These are phyloP conservation scores for Panaeolus cyanescens DNA, from an alignment of 768 basidiomycete species.

Conservation along the genomic window DNA sequence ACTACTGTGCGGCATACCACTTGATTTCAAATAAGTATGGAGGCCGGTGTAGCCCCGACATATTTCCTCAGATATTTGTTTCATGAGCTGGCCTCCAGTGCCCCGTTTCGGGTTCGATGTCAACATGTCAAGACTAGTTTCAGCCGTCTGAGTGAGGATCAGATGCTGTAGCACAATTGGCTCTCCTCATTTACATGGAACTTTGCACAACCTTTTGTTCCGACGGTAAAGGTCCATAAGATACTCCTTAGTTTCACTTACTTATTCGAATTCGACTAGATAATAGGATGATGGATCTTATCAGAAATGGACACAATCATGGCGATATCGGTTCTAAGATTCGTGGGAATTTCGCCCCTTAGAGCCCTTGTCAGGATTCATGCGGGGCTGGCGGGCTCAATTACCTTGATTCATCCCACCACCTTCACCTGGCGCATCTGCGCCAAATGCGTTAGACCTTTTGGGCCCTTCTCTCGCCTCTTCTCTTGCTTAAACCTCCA, in stretches of 20 bases:
- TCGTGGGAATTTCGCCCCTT: neutral
- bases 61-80: too few species aligned
- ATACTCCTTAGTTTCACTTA: neutral
- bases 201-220: neutral
- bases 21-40: too few species aligned
- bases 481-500: neutral
- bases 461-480: neutral
- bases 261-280: neutral
- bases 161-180: too few species aligned
- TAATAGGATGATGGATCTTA: neutral
- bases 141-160: too few species aligned
- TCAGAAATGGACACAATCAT: neutral
- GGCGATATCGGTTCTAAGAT: neutral
- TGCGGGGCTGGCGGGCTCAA: neutral
- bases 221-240: too few species aligned
- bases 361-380: neutral
- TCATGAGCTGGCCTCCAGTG: too few species aligned
- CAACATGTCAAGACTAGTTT: too few species aligned
- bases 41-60: too few species aligned
- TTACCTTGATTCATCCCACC: neutral
- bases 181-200: too few species aligned
- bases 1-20: too few species aligned
- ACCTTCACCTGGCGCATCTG: conserved; percentile 1
- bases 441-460: neutral
- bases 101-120: too few species aligned